phyloP scores from a whole-genome alignment of 2,329 filamentous ascomycete species.

The Nigrograna mackinnonii region DNA sequence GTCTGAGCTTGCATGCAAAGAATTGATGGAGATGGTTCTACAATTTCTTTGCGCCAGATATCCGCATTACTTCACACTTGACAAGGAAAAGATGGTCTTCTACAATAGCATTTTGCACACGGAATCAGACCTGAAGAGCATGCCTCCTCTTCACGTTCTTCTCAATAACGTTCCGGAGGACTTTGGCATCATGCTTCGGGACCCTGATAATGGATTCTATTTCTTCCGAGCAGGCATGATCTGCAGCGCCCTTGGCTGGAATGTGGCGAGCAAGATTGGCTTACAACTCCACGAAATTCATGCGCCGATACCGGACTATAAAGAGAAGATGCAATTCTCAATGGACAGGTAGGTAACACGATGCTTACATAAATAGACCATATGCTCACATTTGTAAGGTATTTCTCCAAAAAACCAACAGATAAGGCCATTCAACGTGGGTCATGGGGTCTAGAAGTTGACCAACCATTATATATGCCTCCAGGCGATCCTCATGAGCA shows the following conservation, averaged over 20 bases:
- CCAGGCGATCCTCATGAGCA: slow-evolving; percentile 67
- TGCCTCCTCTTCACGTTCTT: slow-evolving; percentile 70
- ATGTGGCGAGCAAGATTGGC: slow-evolving; percentile 73
- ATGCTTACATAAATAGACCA: slow-evolving; percentile 9
- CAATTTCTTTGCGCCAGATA: slow-evolving; percentile 81
- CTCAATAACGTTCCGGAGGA: slow-evolving; percentile 83
- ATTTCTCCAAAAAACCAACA: slow-evolving; percentile 76
- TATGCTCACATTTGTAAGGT: slow-evolving; percentile 51
- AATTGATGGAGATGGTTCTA: slow-evolving; percentile 84
- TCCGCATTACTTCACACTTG: slow-evolving; percentile 71
- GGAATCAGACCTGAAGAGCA: slow-evolving; percentile 61
- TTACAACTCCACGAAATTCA: slow-evolving; percentile 73
- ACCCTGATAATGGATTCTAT: slow-evolving; percentile 73
- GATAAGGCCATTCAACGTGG: slow-evolving; percentile 79
- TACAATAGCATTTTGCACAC: slow-evolving; percentile 71
- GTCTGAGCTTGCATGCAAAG: slow-evolving; percentile 78
- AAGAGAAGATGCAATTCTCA: slow-evolving; percentile 83
- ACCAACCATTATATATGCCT: slow-evolving; percentile 74
- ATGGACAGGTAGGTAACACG: slow-evolving; percentile 70
- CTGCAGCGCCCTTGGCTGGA: slow-evolving; percentile 82
- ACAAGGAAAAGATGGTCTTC: slow-evolving; percentile 59
- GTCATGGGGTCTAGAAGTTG: slow-evolving; percentile 81
- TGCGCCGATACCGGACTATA: slow-evolving; percentile 75
- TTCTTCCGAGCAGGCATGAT: slow-evolving; percentile 75
- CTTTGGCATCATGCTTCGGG: slow-evolving; percentile 75